phyloP scores from a whole-genome alignment of 2,329 filamentous ascomycete genomes.

The Apiospora pterosperma region DNA sequence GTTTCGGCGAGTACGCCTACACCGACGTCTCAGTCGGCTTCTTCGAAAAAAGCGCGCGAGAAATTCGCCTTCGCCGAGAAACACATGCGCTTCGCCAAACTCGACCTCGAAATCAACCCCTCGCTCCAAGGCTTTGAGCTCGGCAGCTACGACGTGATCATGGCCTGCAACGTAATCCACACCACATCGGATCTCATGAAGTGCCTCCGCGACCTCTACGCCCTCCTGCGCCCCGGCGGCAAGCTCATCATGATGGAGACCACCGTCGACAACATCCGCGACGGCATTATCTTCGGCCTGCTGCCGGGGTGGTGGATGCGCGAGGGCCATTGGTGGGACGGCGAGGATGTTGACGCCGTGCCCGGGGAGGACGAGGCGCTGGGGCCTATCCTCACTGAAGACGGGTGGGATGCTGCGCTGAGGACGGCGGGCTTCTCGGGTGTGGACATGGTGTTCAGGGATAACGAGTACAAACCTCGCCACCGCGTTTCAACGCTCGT shows the following conservation, averaged over 20 bases:
- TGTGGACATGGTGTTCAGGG: conserved; percentile 3
- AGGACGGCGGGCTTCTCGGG: not conserved
- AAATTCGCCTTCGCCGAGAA: not conserved
- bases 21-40: not conserved
- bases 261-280: conserved; percentile 6
- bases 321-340: conserved; percentile 5
- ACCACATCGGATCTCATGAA: not conserved
- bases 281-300: conserved; percentile 3
- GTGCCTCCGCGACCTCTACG: not conserved
- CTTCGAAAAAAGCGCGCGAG: not conserved
- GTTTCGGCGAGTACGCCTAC: conserved; percentile 3
- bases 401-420: not conserved
- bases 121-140: not conserved
- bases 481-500: conserved; percentile 2
- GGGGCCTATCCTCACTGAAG: conserved; percentile 1
- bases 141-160: not conserved
- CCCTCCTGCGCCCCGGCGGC: not conserved
- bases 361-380: not conserved
- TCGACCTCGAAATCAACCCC: conserved; percentile 1
- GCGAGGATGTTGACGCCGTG: not conserved
- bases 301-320: conserved; percentile 5
- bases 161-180: not conserved
- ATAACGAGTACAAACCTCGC: conserved; percentile 3
- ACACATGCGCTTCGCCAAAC: conserved; percentile 2
- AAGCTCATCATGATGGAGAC: conserved; percentile 4